These are phyloP conservation scores for Talaromyces verruculosus DNA, from an alignment of 2,329 filamentous ascomycete genomes.

Conservation along the genomic window DNA sequence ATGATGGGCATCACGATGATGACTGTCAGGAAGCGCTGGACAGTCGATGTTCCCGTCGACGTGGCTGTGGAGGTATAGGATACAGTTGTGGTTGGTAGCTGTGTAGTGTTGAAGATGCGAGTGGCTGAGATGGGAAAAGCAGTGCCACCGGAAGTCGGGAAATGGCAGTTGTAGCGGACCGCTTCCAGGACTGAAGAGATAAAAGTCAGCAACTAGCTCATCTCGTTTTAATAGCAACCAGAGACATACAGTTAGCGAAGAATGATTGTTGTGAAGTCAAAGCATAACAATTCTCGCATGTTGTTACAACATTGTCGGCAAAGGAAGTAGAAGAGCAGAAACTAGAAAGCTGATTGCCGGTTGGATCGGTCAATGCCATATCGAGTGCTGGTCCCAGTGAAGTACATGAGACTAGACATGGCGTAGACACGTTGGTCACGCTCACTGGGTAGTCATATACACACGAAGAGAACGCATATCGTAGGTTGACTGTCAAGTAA, in stretches of 20 bases:
- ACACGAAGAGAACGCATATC: constrained; percentile 46
- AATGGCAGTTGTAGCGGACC: constrained; percentile 48
- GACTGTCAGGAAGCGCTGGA: constrained; percentile 37
- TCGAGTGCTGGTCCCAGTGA: constrained; percentile 35
- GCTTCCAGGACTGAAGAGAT: constrained; percentile 44
- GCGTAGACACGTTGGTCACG: constrained; percentile 42
- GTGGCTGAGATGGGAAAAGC: constrained; percentile 42
- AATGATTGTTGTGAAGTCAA: constrained; percentile 42
- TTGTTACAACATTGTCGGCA: constrained; percentile 43
- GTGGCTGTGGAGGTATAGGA: constrained; percentile 26
- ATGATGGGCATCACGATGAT: constrained; percentile 47
- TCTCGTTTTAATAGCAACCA: neutral
- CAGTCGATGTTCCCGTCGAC: constrained; percentile 24
- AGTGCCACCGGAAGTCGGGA: constrained; percentile 35
- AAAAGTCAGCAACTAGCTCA: neutral
- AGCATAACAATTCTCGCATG: constrained; percentile 47
- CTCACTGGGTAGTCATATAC: constrained; percentile 44
- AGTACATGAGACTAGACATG: constrained; percentile 47
- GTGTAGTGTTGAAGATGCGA: constrained; percentile 43
- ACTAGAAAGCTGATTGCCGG: constrained; percentile 32
- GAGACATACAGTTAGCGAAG: constrained; percentile 46
- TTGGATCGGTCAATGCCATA: constrained; percentile 33
- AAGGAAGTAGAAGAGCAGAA: constrained; percentile 43
- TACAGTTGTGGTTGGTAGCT: constrained; percentile 36
- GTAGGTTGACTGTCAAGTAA: constrained; percentile 43